A percentile compares a stretch with the other conserved stretches of the same genome.
These are phyloP conservation scores for Jaapia argillacea DNA, from an alignment of 768 basidiomycete species.

Conservation along the genomic window DNA sequence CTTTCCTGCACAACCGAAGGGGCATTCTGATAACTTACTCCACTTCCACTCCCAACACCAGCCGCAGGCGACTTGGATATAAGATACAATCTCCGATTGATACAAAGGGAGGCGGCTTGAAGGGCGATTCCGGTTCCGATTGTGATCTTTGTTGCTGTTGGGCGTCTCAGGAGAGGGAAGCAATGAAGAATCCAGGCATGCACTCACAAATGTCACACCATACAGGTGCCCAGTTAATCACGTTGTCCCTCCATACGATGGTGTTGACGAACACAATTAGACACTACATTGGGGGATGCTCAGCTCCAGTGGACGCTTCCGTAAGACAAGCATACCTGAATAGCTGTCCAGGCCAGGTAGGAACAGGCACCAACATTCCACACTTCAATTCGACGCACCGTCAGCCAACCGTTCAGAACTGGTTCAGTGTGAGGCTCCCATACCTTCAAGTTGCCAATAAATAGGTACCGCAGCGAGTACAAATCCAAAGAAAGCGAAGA, in stretches of 20 bases:
- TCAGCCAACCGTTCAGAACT: background rate
- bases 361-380: slow-evolving; percentile 68
- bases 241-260: slow-evolving; percentile 57
- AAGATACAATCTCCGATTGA: slow-evolving; percentile 38
- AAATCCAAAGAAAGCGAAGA: slow-evolving; percentile 34
- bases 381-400: slow-evolving; percentile 30
- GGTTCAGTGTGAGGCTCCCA: background rate
- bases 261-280: slow-evolving; percentile 57
- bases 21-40: slow-evolving; percentile 14
- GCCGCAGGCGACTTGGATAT: slow-evolving; percentile 22
- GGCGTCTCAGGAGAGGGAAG: background rate
- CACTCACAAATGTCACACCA: slow-evolving; percentile 51
- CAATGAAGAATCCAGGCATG: background rate
- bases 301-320: too few species aligned
- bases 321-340: too few species aligned
- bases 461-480: slow-evolving; percentile 40
- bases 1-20: background rate
- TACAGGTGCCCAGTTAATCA: slow-evolving; percentile 30
- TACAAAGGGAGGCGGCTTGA: slow-evolving; percentile 30
- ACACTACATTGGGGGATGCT: too few species aligned
- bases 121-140: slow-evolving; percentile 26
- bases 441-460: slow-evolving; percentile 46
- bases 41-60: slow-evolving; percentile 12
- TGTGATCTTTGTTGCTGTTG: slow-evolving; percentile 27
- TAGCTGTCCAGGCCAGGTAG: slow-evolving; percentile 59